Evolutionary conservation across 106 monocot species (phyloP), one percentile per base, ranked within the genome.

Genomic region (Phalaenopsis equestris): DNA sequence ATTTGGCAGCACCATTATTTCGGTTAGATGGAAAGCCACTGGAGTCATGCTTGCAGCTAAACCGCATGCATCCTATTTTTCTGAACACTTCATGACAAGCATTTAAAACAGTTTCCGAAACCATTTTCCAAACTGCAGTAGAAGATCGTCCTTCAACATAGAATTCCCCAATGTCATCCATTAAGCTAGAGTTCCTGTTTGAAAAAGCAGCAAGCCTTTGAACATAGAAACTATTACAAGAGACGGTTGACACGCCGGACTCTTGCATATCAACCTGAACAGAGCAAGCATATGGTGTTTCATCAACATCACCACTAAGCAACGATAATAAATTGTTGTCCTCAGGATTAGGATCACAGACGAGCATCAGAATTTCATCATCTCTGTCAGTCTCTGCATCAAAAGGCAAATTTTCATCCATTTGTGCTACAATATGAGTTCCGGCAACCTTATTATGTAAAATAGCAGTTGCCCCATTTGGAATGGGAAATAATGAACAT

Each of bases 101-200:
- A 79, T 93, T 87, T 79, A 91, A 57, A 86, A 99, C 79, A 76
- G 88, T 91, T 58, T 86, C 80, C 46, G 89, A 86, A 16, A 95
- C 88, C 84, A 90, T 86, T 78, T 82, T 91, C 99, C 99, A 99
- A 46, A 87, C 99, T 23, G 88, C 89, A 83, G 80, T 81, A 75
- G 94, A 84, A 74, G 91, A 93, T 77, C 85, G 81, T 72, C 95
- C 95, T 82, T 95, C 90, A 45, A 91, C 88, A 81, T 77, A 84
- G 57, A 95, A 95, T 56, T 91, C 95, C 19, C 95, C 95, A 79
- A 99, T 93, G 79, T 85, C 77, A 85, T 93, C 91, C 39, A 55
- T 79, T 45, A 79, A 56, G 68, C 65, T 46, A 23, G 47, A 55
- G 80, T 41, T 83, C 16, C 17, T 81, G 38, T 52, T 48, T 41